Evolutionary conservation across 225 moss, liverwort and hornwort genomes (phyloP).

Genomic region (Straminergon stramineum): DNA sequence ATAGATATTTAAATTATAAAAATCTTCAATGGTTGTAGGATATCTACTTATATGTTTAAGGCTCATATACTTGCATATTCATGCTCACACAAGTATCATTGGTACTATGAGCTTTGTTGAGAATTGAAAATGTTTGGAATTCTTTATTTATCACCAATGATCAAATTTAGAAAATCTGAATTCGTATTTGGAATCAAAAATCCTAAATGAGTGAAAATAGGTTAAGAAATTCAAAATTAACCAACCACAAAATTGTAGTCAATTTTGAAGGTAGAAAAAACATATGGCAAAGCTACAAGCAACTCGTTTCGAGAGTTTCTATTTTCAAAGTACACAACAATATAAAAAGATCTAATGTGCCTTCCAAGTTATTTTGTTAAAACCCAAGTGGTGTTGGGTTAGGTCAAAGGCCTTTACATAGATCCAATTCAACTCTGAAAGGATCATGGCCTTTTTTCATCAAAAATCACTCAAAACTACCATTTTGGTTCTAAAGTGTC

Average conservation of each 20-base stretch:
- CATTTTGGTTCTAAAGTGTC: background rate
- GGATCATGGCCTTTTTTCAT: background rate
- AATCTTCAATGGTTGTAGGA: too few relatives aligned
- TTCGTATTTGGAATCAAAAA: too few relatives aligned
- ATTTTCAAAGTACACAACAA: background rate
- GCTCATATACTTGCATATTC: too few relatives aligned
- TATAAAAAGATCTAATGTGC: background rate
- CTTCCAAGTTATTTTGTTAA: background rate
- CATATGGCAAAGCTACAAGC: background rate
- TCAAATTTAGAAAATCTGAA: too few relatives aligned
- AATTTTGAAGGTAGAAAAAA: background rate
- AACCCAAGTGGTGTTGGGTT: background rate
- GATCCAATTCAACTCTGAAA: background rate
- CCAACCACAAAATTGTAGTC: background rate
- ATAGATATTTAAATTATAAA: too few relatives aligned
- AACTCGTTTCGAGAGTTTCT: background rate
- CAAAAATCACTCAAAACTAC: background rate
- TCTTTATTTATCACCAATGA: too few relatives aligned
- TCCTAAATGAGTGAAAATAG: fast-evolving
- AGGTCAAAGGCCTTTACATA: background rate
- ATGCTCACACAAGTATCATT: too few relatives aligned
- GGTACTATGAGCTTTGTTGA: background rate
- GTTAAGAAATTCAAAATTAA: background rate
- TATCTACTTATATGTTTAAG: too few relatives aligned
- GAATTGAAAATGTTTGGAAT: too few relatives aligned